Base-by-base conservation (phyloP, 768 basidiomycete genomes). In the Termitomyces sp. region DNA sequence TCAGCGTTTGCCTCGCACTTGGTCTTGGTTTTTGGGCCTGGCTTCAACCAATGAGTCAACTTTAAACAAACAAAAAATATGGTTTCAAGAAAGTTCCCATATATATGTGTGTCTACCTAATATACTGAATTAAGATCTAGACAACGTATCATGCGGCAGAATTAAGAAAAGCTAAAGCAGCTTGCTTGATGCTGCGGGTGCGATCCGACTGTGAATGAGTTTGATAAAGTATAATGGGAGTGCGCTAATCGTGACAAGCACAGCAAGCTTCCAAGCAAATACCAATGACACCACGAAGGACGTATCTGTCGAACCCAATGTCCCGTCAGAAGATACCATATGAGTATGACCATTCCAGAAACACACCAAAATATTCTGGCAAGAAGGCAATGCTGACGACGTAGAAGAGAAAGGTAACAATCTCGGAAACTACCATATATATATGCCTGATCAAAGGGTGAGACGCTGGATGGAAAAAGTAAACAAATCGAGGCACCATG, bases 141-240 rank as follows among this genome's bases (percentile, higher is more conserved):
- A 26, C 36, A n/a, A 51, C 24, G 38, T 9, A 52, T 52, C 10
- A 6, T 5, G 13, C 18, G 26, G 28, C 38, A 28, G 6, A 30
- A 36, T 26, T 26, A 45, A 28, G 32, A 6, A 40, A 32, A 58
- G 30, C 59, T 86, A 89, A 66, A 88, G 70, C 68, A 98, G 74
- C 74, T 99, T 99, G 72, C 91, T 93, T 62, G 94, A 96, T 49
- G 88, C 88, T 45, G 96, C 94, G 46, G 97, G 97, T 14, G 94
- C 88, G 56, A 98, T 77, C 69, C 88, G 81, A 74, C 87, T 85
- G 65, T 87, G 85, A 64, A 96, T 86, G 59, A 89, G 69, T 73
- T 97, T 98, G 77, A 96, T 84, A 63, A 96, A 80, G 69, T 90
- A 97, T 44, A 99, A 73, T 6, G 97, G 97, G 60, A 96, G 77